These are phyloP conservation scores for Geranium rotundifolium DNA, from an alignment of 345 rosid species.

Conservation along the genomic window DNA sequence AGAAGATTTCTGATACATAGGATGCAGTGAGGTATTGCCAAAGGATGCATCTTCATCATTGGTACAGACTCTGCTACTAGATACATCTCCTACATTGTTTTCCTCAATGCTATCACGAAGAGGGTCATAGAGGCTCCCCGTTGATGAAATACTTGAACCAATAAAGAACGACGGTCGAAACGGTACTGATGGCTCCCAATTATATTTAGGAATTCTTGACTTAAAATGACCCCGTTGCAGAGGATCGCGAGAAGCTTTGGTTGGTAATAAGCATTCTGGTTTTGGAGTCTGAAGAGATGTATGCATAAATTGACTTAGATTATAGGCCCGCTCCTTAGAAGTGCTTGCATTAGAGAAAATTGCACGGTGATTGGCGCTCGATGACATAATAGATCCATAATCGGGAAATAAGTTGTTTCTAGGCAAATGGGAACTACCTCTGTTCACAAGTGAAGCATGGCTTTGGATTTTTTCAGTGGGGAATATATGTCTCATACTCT, in stretches of 20 bases:
- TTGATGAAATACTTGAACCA: slow-evolving; percentile 34
- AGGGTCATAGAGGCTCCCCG: slow-evolving; percentile 50
- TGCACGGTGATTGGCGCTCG: slow-evolving; percentile 17
- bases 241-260: slow-evolving; percentile 13
- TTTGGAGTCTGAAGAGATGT: slow-evolving; percentile 18
- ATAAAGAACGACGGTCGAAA: slow-evolving; percentile 62
- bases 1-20: slow-evolving; percentile 24
- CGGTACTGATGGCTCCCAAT: slow-evolving; percentile 89
- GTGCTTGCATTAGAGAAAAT: slow-evolving; percentile 17
- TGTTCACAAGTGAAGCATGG: slow-evolving; percentile 22
- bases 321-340: slow-evolving; percentile 11
- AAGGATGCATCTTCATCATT: slow-evolving; percentile 23
- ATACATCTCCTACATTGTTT: slow-evolving; percentile 21
- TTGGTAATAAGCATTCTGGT: slow-evolving; percentile 18
- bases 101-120: slow-evolving; percentile 44
- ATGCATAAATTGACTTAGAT: slow-evolving; percentile 6
- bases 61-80: slow-evolving; percentile 21
- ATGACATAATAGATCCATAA: slow-evolving; percentile 18
- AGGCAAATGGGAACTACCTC: slow-evolving; percentile 22
- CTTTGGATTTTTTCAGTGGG: slow-evolving; percentile 23
- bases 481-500: slow-evolving; percentile 21
- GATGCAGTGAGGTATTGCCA: slow-evolving; percentile 22
- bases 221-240: slow-evolving; percentile 17
- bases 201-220: slow-evolving; percentile 36
- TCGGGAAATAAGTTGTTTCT: slow-evolving; percentile 35